Conservation (phyloP, 768 basidiomycete species). For the Termitomyces heimii region DNA sequence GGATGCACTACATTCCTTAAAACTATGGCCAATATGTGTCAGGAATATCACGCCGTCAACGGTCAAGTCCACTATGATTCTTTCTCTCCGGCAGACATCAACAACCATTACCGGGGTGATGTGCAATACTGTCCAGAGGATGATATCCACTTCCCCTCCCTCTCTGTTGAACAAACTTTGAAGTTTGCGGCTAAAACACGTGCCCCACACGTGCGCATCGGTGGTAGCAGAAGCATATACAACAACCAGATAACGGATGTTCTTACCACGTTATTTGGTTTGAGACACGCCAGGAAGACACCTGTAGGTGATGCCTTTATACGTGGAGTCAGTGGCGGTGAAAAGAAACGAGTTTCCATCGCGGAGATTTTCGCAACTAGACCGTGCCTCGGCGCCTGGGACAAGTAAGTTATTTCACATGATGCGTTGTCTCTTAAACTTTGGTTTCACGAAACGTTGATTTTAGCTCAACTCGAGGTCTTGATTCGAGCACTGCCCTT, state of each 20-base stretch:
- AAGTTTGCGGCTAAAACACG: conserved; percentile 62
- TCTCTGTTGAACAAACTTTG: conserved; percentile 76
- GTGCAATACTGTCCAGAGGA: conserved; percentile 81
- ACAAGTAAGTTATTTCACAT: conserved; percentile 11
- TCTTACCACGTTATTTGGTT: conserved; percentile 66
- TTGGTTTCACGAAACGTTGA: background rate
- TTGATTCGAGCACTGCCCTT: conserved; percentile 66
- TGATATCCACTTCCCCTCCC: conserved; percentile 79
- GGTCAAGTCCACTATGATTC: conserved; percentile 77
- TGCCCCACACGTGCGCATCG: conserved; percentile 49
- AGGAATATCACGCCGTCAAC: conserved; percentile 60
- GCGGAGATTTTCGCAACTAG: conserved; percentile 57
- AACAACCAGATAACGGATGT: conserved; percentile 45
- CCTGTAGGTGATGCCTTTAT: conserved; percentile 61
- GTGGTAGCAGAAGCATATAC: conserved; percentile 34
- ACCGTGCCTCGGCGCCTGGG: conserved; percentile 41
- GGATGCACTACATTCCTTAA: conserved; percentile 86
- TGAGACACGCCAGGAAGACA: conserved; percentile 63
- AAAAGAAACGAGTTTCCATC: conserved; percentile 56
- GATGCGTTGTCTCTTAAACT: background rate
- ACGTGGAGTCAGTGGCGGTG: conserved; percentile 50
- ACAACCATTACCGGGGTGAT: conserved; percentile 67
- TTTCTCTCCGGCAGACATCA: conserved; percentile 57
- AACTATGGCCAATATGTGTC: conserved; percentile 68
- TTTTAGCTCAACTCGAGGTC: conserved; percentile 55